Conservation (phyloP, 371 early-diverging fungal species). For the Sporodiniella umbellata region DNA sequence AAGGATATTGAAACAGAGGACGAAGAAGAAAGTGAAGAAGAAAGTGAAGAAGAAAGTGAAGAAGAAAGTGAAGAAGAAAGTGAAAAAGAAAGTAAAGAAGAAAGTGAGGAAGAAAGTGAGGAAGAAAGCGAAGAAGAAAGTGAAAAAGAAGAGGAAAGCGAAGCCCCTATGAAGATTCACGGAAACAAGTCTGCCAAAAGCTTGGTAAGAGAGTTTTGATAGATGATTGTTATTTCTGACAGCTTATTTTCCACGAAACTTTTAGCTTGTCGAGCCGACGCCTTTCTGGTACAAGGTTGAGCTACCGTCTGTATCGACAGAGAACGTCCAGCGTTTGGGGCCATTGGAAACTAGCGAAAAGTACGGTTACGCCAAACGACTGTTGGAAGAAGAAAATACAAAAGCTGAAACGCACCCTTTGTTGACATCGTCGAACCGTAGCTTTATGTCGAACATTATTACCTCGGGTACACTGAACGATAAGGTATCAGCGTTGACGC, state of each 20-base stretch:
- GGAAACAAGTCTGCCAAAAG: constrained; percentile 10
- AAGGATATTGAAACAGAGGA: constrained; percentile 24
- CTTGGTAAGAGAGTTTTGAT: constrained; percentile 7
- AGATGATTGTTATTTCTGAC: too few relatives aligned
- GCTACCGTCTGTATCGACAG: constrained; percentile 29
- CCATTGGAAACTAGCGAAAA: constrained; percentile 44
- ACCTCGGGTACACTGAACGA: constrained; percentile 90
- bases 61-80: constrained; percentile 7
- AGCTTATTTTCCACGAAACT: too few relatives aligned
- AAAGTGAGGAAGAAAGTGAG: constrained; percentile 1
- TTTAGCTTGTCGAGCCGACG: constrained; percentile 48
- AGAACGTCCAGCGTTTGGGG: constrained; percentile 24
- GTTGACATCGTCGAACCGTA: constrained; percentile 73
- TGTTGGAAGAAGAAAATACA: constrained; percentile 68
- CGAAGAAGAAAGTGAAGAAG: constrained; percentile 17
- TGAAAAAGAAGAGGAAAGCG: constrained; percentile 10
- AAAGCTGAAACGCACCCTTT: constrained; percentile 57
- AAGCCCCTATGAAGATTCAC: constrained; percentile 17
- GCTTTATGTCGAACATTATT: constrained; percentile 85
- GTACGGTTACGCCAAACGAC: constrained; percentile 55
- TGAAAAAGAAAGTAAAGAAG: constrained; percentile 5
- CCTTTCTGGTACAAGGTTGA: constrained; percentile 52
- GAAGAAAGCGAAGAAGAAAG: constrained; percentile 10
- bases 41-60: constrained; percentile 7
- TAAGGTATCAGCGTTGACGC: constrained; percentile 89